phyloP scores from a whole-genome alignment of 257 asterid species.

The Primulina tabacum region DNA sequence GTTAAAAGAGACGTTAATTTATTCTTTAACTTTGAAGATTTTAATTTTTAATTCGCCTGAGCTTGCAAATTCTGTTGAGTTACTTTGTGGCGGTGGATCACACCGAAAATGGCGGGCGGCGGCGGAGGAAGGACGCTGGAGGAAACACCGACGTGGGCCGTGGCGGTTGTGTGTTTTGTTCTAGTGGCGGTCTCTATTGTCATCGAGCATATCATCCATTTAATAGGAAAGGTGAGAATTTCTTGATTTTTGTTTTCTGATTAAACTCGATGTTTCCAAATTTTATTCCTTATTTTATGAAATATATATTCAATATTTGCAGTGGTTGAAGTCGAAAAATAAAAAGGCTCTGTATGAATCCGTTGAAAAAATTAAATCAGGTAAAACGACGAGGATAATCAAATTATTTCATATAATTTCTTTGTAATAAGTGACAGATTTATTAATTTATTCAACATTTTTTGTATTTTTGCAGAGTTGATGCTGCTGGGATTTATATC shows the following conservation, averaged over 20 bases:
- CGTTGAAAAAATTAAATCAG: constrained; percentile 81
- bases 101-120: background rate
- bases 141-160: no score
- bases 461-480: constrained; percentile 44
- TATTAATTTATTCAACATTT: no score
- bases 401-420: background rate
- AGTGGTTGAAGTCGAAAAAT: constrained; percentile 73
- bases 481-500: constrained; percentile 95
- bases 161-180: constrained; percentile 30
- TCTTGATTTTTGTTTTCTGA: background rate
- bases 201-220: constrained; percentile 64
- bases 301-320: constrained; percentile 2
- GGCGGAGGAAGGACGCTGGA: no score
- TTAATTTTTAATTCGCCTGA: no score
- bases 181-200: constrained; percentile 64
- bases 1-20: background rate
- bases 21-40: no score
- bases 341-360: constrained; percentile 76
- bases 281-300: background rate
- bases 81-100: constrained; percentile 1
- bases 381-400: constrained; percentile 24
- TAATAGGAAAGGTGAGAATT: constrained; percentile 58
- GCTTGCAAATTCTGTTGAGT: background rate
- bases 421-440: background rate
- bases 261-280: background rate